Conservation (phyloP, 2,329 filamentous ascomycete genomes). For the Diplodia mutila region DNA sequence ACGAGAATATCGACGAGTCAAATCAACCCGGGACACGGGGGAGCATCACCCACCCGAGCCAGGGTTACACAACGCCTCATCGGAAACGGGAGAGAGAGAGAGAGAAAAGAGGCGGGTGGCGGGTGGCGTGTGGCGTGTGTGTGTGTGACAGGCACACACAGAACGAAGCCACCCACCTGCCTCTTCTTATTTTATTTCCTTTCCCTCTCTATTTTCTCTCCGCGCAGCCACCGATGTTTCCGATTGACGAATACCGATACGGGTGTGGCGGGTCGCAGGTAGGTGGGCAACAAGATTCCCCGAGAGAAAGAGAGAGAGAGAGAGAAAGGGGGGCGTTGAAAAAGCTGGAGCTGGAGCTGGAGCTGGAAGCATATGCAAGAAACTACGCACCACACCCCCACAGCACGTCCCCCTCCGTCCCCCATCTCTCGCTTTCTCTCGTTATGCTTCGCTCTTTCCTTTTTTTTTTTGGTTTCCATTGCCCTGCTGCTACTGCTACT, state of each 20-base stretch:
- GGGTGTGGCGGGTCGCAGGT: no score
- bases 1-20: background rate
- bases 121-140: background rate
- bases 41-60: background rate
- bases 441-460: no score
- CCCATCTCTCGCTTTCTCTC: no score
- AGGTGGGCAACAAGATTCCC: no score
- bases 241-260: background rate
- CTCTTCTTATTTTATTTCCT: background rate
- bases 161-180: background rate
- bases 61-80: background rate
- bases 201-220: background rate
- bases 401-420: no score
- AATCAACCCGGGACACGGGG: background rate
- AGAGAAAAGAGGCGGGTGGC: background rate
- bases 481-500: no score
- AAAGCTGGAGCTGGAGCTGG: no score
- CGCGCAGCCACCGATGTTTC: background rate
- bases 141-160: background rate
- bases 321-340: background rate
- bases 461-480: no score
- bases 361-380: no score
- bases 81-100: background rate
- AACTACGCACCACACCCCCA: no score
- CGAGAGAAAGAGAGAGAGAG: no score